Conservation (phyloP, 1,139 yeast genomes). For the Pichia sp. region DNA sequence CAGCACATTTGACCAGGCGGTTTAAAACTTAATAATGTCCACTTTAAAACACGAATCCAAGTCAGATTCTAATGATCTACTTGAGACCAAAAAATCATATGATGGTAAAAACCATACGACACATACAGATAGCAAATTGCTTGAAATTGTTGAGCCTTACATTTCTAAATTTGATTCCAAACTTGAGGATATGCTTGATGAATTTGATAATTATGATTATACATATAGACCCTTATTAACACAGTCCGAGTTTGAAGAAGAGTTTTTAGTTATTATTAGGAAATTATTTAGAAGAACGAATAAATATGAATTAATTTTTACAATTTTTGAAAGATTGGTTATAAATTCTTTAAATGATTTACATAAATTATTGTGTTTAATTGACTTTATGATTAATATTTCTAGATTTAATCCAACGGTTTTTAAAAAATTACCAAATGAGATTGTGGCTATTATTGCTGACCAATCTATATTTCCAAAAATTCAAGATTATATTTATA, state of each 20-base stretch:
- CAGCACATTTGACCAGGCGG: no score
- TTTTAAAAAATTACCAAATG: conserved; percentile 21
- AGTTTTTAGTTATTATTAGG: conserved; percentile 15
- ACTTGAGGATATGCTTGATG: conserved; percentile 17
- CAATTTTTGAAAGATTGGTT: conserved; percentile 16
- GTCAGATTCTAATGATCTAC: no score
- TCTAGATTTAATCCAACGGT: conserved; percentile 18
- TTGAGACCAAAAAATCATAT: neutral
- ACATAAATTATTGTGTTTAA: conserved; percentile 19
- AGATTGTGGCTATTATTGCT: conserved; percentile 13
- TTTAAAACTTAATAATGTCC: no score
- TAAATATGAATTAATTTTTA: conserved; percentile 14
- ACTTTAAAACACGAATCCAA: no score
- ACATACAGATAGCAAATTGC: neutral
- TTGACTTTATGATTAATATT: conserved; percentile 22
- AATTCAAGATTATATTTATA: conserved; percentile 13
- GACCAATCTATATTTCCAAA: conserved; percentile 12
- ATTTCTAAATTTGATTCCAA: conserved; percentile 10
- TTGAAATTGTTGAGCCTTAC: conserved; percentile 1
- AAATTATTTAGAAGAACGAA: conserved; percentile 15
- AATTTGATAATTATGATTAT: conserved; percentile 19
- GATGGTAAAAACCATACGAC: neutral
- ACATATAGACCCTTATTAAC: conserved; percentile 19
- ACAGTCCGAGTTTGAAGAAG: conserved; percentile 21
- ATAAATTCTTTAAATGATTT: conserved; percentile 5